Base-by-base conservation (phyloP, 345 rosid species). In the Populus simonii region DNA sequence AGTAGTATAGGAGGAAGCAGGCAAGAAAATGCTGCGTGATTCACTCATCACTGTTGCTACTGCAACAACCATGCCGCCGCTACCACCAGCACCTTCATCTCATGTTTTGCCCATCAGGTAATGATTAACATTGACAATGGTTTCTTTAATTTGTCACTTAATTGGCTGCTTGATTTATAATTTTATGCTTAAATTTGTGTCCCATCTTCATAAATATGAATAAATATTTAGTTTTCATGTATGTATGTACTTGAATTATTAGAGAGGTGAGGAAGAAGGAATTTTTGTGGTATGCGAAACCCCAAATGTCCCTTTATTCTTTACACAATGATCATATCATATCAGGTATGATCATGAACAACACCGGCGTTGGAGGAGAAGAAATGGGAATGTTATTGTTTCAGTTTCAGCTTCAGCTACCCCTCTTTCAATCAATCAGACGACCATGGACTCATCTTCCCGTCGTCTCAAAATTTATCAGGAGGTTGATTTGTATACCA, bases 271-370 rank as follows among this genome's bases (percentile, higher is more conserved):
- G 68, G 41, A 69, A 68, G 36, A 55, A 67, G 79, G 73, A 57
- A 76, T 49, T 68, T 66, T 49, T 77, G 80, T 61, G 80, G 80
- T 59, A 59, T 33, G 22, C 6, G 61, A 36, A 76, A 77, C 66
- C 80, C 75, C 68, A 79, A 73, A 85, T 81, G 80, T 88, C 83
- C 84, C 83, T 87, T 88, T 90, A 81, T 87, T 89, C 79, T 89
- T 92, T 89, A 87, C 90, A 85, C 72, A 75, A 71, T 81, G 80
- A 76, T 76, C 76, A 78, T 73, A 85, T 89, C 87, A 84, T 90
- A 83, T 89, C 94, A 91, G 96, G 96, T 89, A 84, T 89, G 94
- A 84, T 88, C 80, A 87, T 85, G 87, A 86, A 80, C 86, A 79
- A 61, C 74, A 33, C 70, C 84, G 74, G 72, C 73, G 76, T 78